These are phyloP conservation scores for Elongisporangium senticosum DNA, from an alignment of 352 stramenopile species.

Conservation along the genomic window DNA sequence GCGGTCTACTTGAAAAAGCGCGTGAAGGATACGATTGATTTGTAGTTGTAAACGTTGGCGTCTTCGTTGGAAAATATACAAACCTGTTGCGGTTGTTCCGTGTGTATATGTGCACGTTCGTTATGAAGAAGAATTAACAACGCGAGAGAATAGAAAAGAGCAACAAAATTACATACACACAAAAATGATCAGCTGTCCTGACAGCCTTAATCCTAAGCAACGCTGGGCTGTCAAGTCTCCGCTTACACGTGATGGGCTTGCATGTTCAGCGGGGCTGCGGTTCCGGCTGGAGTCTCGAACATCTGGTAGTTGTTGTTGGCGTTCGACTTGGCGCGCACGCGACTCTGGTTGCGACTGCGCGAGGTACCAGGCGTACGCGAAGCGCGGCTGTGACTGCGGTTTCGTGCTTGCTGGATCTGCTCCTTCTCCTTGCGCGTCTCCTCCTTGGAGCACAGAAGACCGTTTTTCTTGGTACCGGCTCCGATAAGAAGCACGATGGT, in stretches of 20 bases:
- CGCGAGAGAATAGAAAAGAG: not conserved
- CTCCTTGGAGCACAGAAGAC: slow-evolving; percentile 44
- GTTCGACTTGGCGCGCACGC: slow-evolving; percentile 52
- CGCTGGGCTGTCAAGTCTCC: not conserved
- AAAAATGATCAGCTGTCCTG: not conserved
- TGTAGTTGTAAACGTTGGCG: not conserved
- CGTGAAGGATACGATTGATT: not conserved
- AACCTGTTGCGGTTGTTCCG: not conserved
- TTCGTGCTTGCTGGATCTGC: slow-evolving; percentile 22
- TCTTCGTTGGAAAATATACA: not conserved
- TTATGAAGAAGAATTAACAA: too few species aligned
- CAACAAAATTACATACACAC: not conserved
- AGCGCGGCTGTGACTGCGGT: slow-evolving; percentile 34
- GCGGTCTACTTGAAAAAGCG: not conserved
- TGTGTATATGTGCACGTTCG: too few species aligned
- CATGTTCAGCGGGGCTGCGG: slow-evolving; percentile 25
- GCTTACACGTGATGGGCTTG: slow-evolving; percentile 15
- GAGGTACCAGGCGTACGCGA: slow-evolving; percentile 36
- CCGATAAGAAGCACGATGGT: slow-evolving; percentile 37
- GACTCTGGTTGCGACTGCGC: slow-evolving; percentile 52
- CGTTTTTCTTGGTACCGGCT: slow-evolving; percentile 55
- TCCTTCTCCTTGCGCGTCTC: slow-evolving; percentile 43
- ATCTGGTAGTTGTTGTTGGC: slow-evolving; percentile 45
- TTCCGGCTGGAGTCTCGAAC: slow-evolving; percentile 48
- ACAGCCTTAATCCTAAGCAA: not conserved